A percentile compares a stretch with the other conserved stretches of the same genome.
Evolutionary conservation across 495 filamentous ascomycete genomes (phyloP).

Genomic region (Xylaria grammica): DNA sequence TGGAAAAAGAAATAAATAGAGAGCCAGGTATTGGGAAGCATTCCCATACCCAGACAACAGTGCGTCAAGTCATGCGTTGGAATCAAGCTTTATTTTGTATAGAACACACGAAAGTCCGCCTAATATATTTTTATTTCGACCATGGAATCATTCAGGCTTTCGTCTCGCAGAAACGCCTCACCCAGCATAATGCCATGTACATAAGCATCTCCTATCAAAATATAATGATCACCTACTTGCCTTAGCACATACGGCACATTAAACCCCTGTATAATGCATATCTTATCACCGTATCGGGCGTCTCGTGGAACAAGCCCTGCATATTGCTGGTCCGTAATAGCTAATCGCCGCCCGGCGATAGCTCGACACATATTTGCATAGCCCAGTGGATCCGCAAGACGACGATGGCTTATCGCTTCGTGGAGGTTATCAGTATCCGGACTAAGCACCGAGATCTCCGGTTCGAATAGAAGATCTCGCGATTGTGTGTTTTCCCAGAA

Average conservation of each 20-base stretch:
- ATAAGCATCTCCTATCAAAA: conserved; percentile 1
- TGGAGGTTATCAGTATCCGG: neutral
- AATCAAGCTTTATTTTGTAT: too few species aligned
- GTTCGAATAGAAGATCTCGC: conserved; percentile 1
- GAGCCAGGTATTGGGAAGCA: too few species aligned
- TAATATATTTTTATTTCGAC: neutral
- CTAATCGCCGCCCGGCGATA: neutral
- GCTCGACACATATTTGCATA: neutral
- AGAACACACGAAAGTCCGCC: neutral
- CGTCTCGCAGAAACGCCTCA: conserved; percentile 3
- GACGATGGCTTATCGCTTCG: neutral
- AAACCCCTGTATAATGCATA: neutral
- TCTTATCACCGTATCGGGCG: neutral
- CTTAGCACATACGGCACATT: neutral
- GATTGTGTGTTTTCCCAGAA: neutral
- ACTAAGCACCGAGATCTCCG: neutral
- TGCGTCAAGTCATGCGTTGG: too few species aligned
- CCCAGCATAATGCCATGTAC: neutral
- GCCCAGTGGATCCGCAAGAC: neutral
- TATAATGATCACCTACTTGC: neutral
- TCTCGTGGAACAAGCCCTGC: neutral
- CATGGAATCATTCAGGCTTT: neutral
- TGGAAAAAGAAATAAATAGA: too few species aligned
- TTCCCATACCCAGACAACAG: too few species aligned
- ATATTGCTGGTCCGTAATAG: neutral